Base-by-base conservation (phyloP, 331 rosid species). In the Quercus lobata region DNA sequence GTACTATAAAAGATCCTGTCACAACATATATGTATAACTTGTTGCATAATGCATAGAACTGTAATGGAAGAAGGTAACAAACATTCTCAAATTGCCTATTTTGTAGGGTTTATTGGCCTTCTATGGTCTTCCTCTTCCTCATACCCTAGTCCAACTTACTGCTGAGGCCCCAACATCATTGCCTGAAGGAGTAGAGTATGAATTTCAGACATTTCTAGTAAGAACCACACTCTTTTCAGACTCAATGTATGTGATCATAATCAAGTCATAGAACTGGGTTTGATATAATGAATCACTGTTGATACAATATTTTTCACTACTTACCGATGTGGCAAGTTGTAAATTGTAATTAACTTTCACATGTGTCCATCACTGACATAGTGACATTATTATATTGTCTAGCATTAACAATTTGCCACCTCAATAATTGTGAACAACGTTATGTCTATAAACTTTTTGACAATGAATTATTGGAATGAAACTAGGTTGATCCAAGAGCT, bases 51-150 rank as follows among this genome's bases (percentile, higher is more conserved):
- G 29, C 22, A 32, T 55, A n/a, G 22, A 32, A 15, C 15, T 35
- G 1, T 11, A 22, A 41, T 53, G 24, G 65, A 72, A 25, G 57
- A 19, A 27, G 18, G 8, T 58, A 5, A 56, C 61, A 1, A n/a
- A 53, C n/a, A 11, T 21, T 9, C 18, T 81, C 29, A 21, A 22
- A 5, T 57, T 78, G 74, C 14, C 78, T 78, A 6, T 17, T 77
- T 62, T 60, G 1, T n/a, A 96, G 99, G 98, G 99, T 15, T 84
- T 96, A 76, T 83, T 96, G 91, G 82, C 83, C 76, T 96, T 88
- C 84, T 96, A 96, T 79, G 97, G 90, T 62, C 97, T 96, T 46
- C 99, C 97, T 62, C 86, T 82, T 27, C 97, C 97, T 44, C 88
- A 92, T 29, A 77, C 88, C 71, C 92, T 85, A 0, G 92, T 79